Conservation (phyloP, 2,329 filamentous ascomycete species). For the Aspergillus sp. region DNA sequence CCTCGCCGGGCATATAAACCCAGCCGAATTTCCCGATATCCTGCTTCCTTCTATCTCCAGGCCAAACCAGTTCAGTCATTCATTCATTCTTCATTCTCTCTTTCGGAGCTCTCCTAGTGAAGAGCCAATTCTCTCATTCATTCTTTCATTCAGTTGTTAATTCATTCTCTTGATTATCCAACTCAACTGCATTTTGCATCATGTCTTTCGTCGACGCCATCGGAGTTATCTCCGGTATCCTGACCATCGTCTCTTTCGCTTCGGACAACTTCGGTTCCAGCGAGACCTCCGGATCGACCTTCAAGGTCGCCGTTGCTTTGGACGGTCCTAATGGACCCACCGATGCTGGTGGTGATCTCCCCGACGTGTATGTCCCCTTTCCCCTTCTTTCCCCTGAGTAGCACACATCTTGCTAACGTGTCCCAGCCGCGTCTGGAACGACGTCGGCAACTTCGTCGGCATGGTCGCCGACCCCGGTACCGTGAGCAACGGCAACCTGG, state of each 20-base stretch:
- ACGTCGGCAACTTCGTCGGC: slow-evolving; percentile 6
- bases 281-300: slow-evolving; percentile 6
- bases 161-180: background rate
- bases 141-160: background rate
- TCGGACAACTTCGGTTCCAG: slow-evolving; percentile 3
- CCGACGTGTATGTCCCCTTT: slow-evolving; percentile 5
- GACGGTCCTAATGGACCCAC: slow-evolving; percentile 1
- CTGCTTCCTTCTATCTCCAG: background rate
- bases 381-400: background rate
- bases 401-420: background rate
- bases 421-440: slow-evolving; percentile 10
- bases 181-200: background rate
- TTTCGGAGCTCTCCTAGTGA: background rate
- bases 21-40: background rate
- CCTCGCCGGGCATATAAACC: background rate
- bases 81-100: background rate
- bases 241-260: slow-evolving; percentile 8
- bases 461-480: slow-evolving; percentile 9
- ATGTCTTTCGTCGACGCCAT: slow-evolving; percentile 5
- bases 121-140: background rate
- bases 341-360: slow-evolving; percentile 10
- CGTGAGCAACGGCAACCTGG: slow-evolving; percentile 5
- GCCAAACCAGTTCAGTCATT: background rate
- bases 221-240: slow-evolving; percentile 7
- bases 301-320: slow-evolving; percentile 12